These are phyloP conservation scores for Nevesoporus exiguus DNA, from an alignment of 768 basidiomycete genomes.

Conservation along the genomic window DNA sequence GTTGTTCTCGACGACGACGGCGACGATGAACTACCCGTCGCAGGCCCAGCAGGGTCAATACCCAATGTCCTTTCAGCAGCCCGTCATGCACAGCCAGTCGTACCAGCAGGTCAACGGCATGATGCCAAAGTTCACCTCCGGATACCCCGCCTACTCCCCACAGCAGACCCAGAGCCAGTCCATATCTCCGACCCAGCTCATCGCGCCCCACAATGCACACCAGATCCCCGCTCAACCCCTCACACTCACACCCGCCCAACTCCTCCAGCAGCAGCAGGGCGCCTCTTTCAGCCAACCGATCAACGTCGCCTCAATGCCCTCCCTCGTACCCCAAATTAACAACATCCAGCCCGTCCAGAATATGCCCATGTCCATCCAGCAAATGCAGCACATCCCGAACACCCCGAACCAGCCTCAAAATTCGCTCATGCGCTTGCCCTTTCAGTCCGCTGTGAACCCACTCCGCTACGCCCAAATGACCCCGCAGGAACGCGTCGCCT, in stretches of 20 bases:
- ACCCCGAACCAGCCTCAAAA: constrained; percentile 22
- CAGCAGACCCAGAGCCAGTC: constrained; percentile 17
- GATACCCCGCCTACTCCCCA: constrained; percentile 10
- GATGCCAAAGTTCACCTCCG: constrained; percentile 14
- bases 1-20: constrained; percentile 3
- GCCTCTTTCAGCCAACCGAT: constrained; percentile 5
- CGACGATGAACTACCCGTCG: constrained; percentile 26
- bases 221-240: constrained; percentile 17
- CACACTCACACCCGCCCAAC: constrained; percentile 36
- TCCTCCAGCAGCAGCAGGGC: constrained; percentile 35
- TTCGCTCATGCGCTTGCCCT: constrained; percentile 19
- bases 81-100: constrained; percentile 12
- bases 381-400: constrained; percentile 18
- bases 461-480: constrained; percentile 30
- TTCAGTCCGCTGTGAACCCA: constrained; percentile 14
- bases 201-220: constrained; percentile 11
- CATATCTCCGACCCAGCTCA: constrained; percentile 29
- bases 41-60: constrained; percentile 25
- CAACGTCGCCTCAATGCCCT: constrained; percentile 4
- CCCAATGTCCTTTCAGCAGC: constrained; percentile 24
- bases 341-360: constrained; percentile 13
- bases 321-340: neutral
- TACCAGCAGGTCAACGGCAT: constrained; percentile 18
- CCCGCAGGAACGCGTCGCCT: constrained; percentile 26
- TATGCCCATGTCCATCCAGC: constrained; percentile 17